Base-by-base conservation (phyloP, 192 early-diverging fungal genomes). In the Dissophora globulifera region DNA sequence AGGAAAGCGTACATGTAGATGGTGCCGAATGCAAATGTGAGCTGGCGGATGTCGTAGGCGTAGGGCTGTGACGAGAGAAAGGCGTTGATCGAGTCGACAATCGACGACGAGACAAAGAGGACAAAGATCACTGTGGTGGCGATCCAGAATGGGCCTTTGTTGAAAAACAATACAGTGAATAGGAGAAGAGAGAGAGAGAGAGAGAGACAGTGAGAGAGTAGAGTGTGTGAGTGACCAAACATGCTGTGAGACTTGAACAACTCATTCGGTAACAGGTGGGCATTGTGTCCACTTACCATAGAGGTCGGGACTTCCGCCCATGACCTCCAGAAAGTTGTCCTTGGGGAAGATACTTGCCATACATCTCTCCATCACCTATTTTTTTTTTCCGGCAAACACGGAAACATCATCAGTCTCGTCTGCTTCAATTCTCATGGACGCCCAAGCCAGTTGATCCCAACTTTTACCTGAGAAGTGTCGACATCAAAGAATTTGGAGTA, bases 111-210 rank as follows among this genome's bases (percentile, higher is more conserved):
- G 19, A 96, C 93, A 84, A 98, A 99, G 27, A 98, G 87, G 33
- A 86, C 67, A 68, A 99, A 96, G 29, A 99, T 90, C 23, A 97
- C 94, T 3, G 96, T 96, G 0, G 96, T 98, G 5, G 96, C 78
- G 35, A 99, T 95, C 98, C 98, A 99, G 80, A 98, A 97, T 0
- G 98, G 97, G 12, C 97, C 90, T 91, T 32, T 10, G n/a, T n/a
- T n/a, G n/a, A n/a, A n/a, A n/a, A n/a, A n/a, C n/a, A n/a, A n/a
- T n/a, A n/a, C n/a, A n/a, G n/a, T n/a, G n/a, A n/a, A n/a, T n/a
- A n/a, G n/a, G n/a, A n/a, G 35, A 38, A 50, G 16, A 64, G 30
- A 16, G 38, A 53, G 33, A 50, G 23, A 35, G 40, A 27, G 30
- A 48, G 58, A 46, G 33, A 52, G 45, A 27, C 25, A 54, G 52